These are phyloP conservation scores for Inonotus obliquus DNA, from an alignment of 1,284 basidiomycete genomes.

Conservation along the genomic window DNA sequence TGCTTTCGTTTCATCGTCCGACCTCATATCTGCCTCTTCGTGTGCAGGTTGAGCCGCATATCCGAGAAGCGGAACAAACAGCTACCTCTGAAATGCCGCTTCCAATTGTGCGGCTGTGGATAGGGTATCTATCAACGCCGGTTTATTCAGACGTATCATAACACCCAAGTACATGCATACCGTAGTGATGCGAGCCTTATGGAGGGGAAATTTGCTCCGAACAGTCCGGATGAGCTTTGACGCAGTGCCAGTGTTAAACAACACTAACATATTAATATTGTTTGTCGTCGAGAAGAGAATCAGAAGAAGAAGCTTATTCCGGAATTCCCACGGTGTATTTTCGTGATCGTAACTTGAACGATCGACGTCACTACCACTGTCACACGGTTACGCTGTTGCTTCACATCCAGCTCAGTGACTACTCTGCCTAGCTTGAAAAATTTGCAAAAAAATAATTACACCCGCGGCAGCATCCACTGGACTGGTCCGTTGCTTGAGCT, in stretches of 20 bases:
- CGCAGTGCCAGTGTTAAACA: not conserved
- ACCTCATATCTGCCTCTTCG: not conserved
- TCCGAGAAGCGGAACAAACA: not conserved
- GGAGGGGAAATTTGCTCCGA: not conserved
- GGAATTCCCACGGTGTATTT: too few species aligned
- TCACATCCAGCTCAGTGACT: too few species aligned
- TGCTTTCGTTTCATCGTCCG: not conserved
- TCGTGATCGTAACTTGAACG: too few species aligned
- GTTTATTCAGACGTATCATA: not conserved
- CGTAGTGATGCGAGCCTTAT: not conserved
- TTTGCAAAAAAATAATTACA: too few species aligned
- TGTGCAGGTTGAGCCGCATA: not conserved
- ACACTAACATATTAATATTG: not conserved
- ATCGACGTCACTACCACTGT: too few species aligned
- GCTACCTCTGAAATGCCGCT: constrained; percentile 2
- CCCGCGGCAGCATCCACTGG: too few species aligned
- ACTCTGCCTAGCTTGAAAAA: too few species aligned
- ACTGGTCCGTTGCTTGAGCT: too few species aligned
- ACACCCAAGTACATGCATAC: not conserved
- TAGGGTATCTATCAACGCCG: not conserved
- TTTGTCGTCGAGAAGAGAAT: not conserved
- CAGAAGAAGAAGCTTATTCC: not conserved
- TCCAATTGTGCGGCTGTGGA: not conserved
- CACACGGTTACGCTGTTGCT: too few species aligned
- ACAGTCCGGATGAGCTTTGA: not conserved